Percentiles rank a stretch among this genome's conserved stretches.
These are phyloP conservation scores for Russula sp. DNA, from an alignment of 768 basidiomycete genomes.

Conservation along the genomic window DNA sequence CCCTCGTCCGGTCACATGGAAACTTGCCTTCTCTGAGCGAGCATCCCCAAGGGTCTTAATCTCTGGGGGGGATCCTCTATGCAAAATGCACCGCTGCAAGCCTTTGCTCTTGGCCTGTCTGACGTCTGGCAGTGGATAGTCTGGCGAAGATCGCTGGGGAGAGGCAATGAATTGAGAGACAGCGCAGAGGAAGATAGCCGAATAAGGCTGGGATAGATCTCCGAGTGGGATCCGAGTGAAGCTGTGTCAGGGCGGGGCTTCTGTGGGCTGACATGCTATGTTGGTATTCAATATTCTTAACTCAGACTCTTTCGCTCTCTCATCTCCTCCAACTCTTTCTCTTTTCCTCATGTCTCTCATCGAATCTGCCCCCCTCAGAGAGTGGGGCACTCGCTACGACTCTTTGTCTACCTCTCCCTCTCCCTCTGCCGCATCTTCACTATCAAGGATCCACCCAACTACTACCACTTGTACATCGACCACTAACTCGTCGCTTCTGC, in stretches of 20 bases:
- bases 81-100: not conserved
- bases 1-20: constrained; percentile 14
- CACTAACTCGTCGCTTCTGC: constrained; percentile 29
- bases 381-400: constrained; percentile 75
- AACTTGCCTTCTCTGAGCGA: constrained; percentile 17
- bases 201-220: constrained; percentile 16
- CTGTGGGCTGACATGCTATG: constrained; percentile 17
- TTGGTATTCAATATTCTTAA: constrained; percentile 27
- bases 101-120: constrained; percentile 9
- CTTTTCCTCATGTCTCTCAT: constrained; percentile 45
- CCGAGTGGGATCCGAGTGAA: constrained; percentile 23
- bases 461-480: constrained; percentile 18
- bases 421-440: constrained; percentile 36
- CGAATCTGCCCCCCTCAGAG: constrained; percentile 41
- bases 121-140: constrained; percentile 1
- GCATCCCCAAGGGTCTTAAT: not conserved
- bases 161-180: not conserved
- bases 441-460: constrained; percentile 17
- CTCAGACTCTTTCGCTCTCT: constrained; percentile 13
- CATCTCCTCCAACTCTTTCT: constrained; percentile 4
- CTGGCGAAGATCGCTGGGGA: constrained; percentile 16
- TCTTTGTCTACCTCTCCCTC: constrained; percentile 54
- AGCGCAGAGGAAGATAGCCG: constrained; percentile 14
- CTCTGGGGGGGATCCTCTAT: constrained; percentile 15
- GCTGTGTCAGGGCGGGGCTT: constrained; percentile 10